These are phyloP conservation scores for Tetracladium setigerum DNA, from an alignment of 495 filamentous ascomycete species.

Conservation along the genomic window DNA sequence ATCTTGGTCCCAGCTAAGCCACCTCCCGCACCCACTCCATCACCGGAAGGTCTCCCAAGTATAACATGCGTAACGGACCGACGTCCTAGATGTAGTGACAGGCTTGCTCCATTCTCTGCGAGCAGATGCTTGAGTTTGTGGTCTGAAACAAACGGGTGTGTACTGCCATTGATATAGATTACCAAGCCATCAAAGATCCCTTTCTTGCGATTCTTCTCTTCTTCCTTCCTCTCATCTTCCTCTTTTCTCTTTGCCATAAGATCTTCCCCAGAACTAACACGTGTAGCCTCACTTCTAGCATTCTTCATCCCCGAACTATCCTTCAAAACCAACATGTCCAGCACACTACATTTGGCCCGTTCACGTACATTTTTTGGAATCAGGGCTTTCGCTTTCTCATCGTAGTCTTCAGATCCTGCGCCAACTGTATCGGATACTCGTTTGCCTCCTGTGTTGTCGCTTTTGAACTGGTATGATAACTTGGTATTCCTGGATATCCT, in stretches of 20 bases:
- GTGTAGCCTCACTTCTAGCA: not conserved
- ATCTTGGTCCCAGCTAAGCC: slow-evolving; percentile 75
- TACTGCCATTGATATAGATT: slow-evolving; percentile 87
- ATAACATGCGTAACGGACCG: slow-evolving; percentile 82
- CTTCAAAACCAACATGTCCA: slow-evolving; percentile 35
- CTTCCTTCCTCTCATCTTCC: slow-evolving; percentile 25
- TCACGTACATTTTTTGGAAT: slow-evolving; percentile 35
- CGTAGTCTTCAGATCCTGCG: slow-evolving; percentile 38
- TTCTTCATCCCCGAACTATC: not conserved
- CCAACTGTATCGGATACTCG: slow-evolving; percentile 53
- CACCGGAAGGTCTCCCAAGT: slow-evolving; percentile 46
- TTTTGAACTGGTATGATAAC: slow-evolving; percentile 57
- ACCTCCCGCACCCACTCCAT: slow-evolving; percentile 46
- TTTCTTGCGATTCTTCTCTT: slow-evolving; percentile 15
- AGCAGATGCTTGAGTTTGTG: slow-evolving; percentile 78
- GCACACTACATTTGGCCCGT: slow-evolving; percentile 31
- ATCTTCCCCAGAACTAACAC: slow-evolving; percentile 23
- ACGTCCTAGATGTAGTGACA: slow-evolving; percentile 61
- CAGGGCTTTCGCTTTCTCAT: slow-evolving; percentile 36
- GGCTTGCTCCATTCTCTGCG: slow-evolving; percentile 58
- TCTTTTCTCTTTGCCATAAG: slow-evolving; percentile 25
- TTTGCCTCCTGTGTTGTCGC: slow-evolving; percentile 39
- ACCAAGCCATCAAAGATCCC: slow-evolving; percentile 57
- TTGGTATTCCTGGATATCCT: slow-evolving; percentile 58
- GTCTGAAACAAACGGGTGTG: slow-evolving; percentile 72